Base-by-base conservation (phyloP, 164 flowering plant species). In the Paratinospora sagittata region DNA sequence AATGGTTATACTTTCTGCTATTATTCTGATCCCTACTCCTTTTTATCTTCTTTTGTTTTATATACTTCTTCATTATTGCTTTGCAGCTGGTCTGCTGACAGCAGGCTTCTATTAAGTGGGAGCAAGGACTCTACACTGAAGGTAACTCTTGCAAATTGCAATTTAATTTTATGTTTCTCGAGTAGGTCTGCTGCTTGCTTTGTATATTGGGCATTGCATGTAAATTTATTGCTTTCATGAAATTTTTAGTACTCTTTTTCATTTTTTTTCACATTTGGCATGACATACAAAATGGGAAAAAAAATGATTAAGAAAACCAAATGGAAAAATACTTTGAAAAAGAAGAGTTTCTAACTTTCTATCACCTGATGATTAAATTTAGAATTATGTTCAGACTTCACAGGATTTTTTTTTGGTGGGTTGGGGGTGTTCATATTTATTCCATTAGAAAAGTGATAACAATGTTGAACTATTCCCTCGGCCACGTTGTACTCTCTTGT, bases 51-150 rank as follows among this genome's bases (percentile, higher is more conserved):
- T 26, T 26, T 70, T 70, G 30, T 72, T 30, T 78, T 8, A 60
- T 39, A 4, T 17, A 52, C 14, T 52, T 36, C 33, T 39, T 69
- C 65, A 23, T 49, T 76, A 37, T 68, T 74, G 55, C 76, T 60
- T 49, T 80, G 16, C 91, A 96, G 99, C 78, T 96, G 99, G 99
- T 93, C 99, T 52, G 97, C 99, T 64, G 99, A 96, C 76, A 96
- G 99, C 78, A 85, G 99, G 85, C 96, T 96, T 79, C 88, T 96
- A 63, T 75, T 96, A 70, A 96, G 99, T 79, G 96, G 98, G 58
- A 96, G 99, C 87, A 96, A 93, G 80, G 99, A 96, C 83, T 93
- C 98, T 30, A 92, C 98, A 19, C 75, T 95, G 67, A 93, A 93
- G 93, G 97, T 86, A 77, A 47, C n/a, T 68, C 69, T 21, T n/a